Conservation (phyloP, 139 green algal genomes). For the Mesotaenium endlicherianum region DNA sequence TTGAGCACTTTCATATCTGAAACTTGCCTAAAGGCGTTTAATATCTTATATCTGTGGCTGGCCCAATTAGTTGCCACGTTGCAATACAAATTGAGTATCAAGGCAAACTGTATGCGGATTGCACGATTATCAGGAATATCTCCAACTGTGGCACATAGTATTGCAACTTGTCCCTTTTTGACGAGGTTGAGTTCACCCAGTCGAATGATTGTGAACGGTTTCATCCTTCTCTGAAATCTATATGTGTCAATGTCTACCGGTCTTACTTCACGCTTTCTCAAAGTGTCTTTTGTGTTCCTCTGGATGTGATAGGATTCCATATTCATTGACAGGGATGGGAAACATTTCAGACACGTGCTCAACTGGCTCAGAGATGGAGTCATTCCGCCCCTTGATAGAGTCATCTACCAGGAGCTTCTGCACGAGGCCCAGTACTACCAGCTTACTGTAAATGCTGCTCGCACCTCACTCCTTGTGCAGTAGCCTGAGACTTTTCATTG, state of each 20-base stretch:
- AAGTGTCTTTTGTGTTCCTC: background rate
- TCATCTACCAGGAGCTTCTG: constrained; percentile 34
- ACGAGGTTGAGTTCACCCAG: background rate
- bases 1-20: too few relatives aligned
- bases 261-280: background rate
- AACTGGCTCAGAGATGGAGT: constrained; percentile 45
- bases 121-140: too few relatives aligned
- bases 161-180: background rate
- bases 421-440: constrained; percentile 43
- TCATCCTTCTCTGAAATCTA: background rate
- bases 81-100: too few relatives aligned
- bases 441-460: constrained; percentile 22
- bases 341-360: constrained; percentile 43
- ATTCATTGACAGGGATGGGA: constrained; percentile 47
- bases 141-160: too few relatives aligned
- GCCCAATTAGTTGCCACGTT: too few relatives aligned
- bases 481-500: too few relatives aligned
- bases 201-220: background rate
- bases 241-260: background rate
- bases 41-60: too few relatives aligned
- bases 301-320: constrained; percentile 8
- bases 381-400: constrained; percentile 5
- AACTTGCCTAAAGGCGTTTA: too few relatives aligned
- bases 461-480: too few relatives aligned
- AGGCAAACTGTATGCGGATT: too few relatives aligned